phyloP scores from a whole-genome alignment of 2,329 filamentous ascomycete genomes.

The Cladosporium sp. region DNA sequence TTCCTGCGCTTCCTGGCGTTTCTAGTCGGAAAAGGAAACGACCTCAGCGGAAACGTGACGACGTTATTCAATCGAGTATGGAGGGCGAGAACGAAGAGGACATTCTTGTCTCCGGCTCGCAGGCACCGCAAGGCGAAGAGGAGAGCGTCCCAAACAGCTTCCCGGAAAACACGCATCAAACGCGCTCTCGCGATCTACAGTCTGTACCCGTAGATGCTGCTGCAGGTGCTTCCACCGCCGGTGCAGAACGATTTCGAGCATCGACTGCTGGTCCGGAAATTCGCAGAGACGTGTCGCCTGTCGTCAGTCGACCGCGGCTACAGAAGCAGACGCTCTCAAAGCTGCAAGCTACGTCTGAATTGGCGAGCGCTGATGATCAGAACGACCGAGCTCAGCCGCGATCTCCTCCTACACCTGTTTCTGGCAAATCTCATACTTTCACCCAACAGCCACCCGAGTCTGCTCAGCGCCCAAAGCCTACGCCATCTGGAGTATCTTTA shows the following conservation, averaged over 20 bases:
- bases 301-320: not conserved
- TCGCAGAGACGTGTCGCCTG: not conserved
- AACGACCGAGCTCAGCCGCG: not conserved
- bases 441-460: constrained; percentile 10
- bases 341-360: no score
- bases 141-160: not conserved
- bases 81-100: constrained; percentile 7
- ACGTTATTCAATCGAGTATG: constrained; percentile 3
- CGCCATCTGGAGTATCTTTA: not conserved
- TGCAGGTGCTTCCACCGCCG: not conserved
- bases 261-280: not conserved
- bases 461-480: constrained; percentile 9
- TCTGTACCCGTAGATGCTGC: constrained; percentile 1
- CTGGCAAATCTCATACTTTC: not conserved
- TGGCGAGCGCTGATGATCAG: no score
- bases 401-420: constrained; percentile 7
- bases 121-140: not conserved
- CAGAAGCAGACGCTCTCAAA: no score
- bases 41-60: not conserved
- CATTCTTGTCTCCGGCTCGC: constrained; percentile 1
- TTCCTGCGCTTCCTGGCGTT: constrained; percentile 1
- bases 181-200: not conserved
- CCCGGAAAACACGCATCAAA: not conserved
- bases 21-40: constrained; percentile 1
- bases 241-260: not conserved